Evolutionary conservation across 495 filamentous ascomycete species (phyloP).

Genomic region (Penicillium tannophilum): DNA sequence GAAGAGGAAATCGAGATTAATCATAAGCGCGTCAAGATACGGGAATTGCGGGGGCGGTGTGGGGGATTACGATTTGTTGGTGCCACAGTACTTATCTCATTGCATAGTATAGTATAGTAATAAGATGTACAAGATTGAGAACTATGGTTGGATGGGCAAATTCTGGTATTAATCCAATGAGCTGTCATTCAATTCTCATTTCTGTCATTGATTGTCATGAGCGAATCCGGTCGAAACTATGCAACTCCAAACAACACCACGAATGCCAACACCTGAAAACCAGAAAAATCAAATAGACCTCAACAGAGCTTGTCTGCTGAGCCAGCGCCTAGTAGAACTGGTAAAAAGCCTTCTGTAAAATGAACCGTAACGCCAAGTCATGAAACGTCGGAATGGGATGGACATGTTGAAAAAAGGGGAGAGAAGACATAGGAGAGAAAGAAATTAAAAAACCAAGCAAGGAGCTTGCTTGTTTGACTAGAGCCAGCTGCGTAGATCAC

Average conservation of each 20-base stretch:
- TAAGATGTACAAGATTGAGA: background rate
- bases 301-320: conserved; percentile 12
- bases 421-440: conserved; percentile 28
- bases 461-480: conserved; percentile 18
- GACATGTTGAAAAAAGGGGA: conserved; percentile 13
- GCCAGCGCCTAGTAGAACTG: conserved; percentile 9
- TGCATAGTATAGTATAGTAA: background rate
- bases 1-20: background rate
- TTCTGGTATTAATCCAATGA: conserved; percentile 8
- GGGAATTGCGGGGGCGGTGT: background rate
- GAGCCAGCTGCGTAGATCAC: conserved; percentile 44
- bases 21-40: background rate
- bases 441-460: conserved; percentile 20
- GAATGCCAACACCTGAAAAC: conserved; percentile 40
- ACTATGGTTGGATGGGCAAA: background rate
- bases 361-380: conserved; percentile 35
- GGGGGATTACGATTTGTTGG: background rate
- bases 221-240: conserved; percentile 27
- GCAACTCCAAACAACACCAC: conserved; percentile 37
- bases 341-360: conserved; percentile 14
- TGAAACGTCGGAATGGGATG: conserved; percentile 22
- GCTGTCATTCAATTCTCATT: conserved; percentile 32
- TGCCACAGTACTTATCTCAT: background rate
- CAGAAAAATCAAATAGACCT: conserved; percentile 25
- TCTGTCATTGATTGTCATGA: conserved; percentile 33